Evolutionary conservation across 2,329 filamentous ascomycete species (phyloP).

Genomic region (Mycosphaerella sp.): DNA sequence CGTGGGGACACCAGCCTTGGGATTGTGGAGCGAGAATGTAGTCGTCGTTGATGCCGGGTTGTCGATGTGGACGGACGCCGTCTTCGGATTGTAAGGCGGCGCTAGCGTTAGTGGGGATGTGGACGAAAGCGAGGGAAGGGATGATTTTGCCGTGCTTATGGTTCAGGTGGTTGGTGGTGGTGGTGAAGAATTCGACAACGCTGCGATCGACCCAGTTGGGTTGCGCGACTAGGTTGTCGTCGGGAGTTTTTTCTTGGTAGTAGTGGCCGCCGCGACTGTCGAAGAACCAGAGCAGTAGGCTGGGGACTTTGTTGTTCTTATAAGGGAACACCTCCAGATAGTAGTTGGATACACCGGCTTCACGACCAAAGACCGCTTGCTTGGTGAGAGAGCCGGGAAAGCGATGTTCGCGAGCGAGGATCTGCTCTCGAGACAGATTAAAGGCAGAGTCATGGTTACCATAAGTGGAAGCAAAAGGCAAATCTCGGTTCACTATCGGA

Average conservation of each 20-base stretch:
- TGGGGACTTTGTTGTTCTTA: slow-evolving; percentile 39
- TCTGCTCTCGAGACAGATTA: slow-evolving; percentile 48
- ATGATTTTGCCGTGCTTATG: slow-evolving; percentile 26
- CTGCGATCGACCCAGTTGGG: slow-evolving; percentile 43
- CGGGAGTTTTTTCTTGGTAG: slow-evolving; percentile 39
- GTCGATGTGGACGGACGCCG: slow-evolving; percentile 38
- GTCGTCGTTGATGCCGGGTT: slow-evolving; percentile 46
- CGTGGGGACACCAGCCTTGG: slow-evolving; percentile 32
- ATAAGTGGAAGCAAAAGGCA: slow-evolving; percentile 62
- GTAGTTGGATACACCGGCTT: slow-evolving; percentile 49
- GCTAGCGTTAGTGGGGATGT: slow-evolving; percentile 46
- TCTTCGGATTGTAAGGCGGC: slow-evolving; percentile 36
- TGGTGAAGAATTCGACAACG: slow-evolving; percentile 43
- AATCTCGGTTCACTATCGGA: slow-evolving; percentile 49
- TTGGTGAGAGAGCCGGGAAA: slow-evolving; percentile 38
- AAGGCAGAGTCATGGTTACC: slow-evolving; percentile 62
- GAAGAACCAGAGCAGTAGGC: slow-evolving; percentile 63
- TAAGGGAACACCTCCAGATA: slow-evolving; percentile 46
- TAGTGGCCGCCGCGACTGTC: slow-evolving; percentile 55
- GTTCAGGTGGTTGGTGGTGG: slow-evolving; percentile 23
- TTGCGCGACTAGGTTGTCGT: slow-evolving; percentile 29
- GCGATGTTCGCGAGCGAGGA: slow-evolving; percentile 39
- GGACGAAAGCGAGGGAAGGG: slow-evolving; percentile 50
- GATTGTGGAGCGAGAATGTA: slow-evolving; percentile 36
- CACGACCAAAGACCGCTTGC: slow-evolving; percentile 36